Evolutionary conservation across 768 basidiomycete genomes (phyloP), one percentile per base, ranked within the genome.

Genomic region (Hericium coralloides): DNA sequence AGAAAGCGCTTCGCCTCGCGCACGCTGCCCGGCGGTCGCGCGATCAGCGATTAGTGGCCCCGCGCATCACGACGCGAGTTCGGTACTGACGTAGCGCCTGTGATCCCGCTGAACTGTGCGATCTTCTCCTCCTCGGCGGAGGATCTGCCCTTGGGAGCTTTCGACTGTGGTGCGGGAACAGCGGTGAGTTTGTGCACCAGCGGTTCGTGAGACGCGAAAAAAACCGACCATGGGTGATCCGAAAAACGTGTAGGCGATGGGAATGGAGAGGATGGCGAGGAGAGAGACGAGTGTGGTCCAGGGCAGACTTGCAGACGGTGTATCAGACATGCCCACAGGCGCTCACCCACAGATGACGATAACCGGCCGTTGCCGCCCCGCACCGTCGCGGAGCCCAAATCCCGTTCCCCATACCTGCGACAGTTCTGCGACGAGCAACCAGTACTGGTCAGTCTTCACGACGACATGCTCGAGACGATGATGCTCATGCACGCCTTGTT

Each of bases 1-100:
- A 91, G 67, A 70, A 80, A 89, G 65, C 80, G 80, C 62, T 70
- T 81, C 12, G 87, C 89, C 58, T 89, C 87, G 55, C 69, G 73
- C 53, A 58, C 31, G 12, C 77, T 77, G 51, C 31, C 7, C 52
- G 6, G 26, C 25, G 14, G n/a, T n/a, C 25, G 43, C 38, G 10
- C 41, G 20, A 37, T 38, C 15, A 38, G 38, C 25, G n/a, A 38
- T 36, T 17, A n/a, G 25, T 18, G 8, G 23, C 26, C 20, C 14
- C 48, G 38, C 49, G 25, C 47, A 43, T 12, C 9, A 54, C 57
- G 15, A 14, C 37, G 20, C 49, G 47, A 59, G 22, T 31, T 39
- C 45, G 52, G 48, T 49, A 79, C 86, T 70, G 74, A 88, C 87
- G 84, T 77, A 56, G 84, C 75, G 56, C 85, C 82, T n/a, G 87